phyloP scores from a whole-genome alignment of 148 eudicot species.

The Rhododendron kiyosumense region DNA sequence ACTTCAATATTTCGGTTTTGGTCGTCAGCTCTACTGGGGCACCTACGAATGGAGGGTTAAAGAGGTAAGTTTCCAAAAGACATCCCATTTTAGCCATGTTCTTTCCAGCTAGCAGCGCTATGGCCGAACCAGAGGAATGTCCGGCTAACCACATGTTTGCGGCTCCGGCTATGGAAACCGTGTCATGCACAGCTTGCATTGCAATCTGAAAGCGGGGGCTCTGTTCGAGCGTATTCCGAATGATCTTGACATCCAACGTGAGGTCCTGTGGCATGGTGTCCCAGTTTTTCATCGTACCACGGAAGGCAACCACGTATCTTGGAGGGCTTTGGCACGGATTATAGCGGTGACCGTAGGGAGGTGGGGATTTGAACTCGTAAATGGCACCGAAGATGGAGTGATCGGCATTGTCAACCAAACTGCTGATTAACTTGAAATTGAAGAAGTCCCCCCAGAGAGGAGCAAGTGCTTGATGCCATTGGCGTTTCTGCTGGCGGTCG shows the following conservation, averaged over 20 bases:
- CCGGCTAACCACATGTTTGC: conserved; percentile 58
- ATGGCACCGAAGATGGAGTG: too few species aligned
- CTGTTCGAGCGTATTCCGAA: too few species aligned
- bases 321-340: too few species aligned
- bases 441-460: conserved; percentile 73
- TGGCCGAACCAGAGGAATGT: conserved; percentile 67
- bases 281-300: too few species aligned
- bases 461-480: conserved; percentile 46
- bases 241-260: too few species aligned
- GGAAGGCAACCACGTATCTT: too few species aligned
- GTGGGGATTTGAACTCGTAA: too few species aligned
- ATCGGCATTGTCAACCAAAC: conserved; percentile 6
- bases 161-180: conserved; percentile 19
- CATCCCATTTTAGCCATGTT: conserved; percentile 37
- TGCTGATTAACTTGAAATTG: conserved; percentile 33
- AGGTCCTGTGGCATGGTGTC: too few species aligned
- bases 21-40: conserved; percentile 40
- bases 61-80: conserved; percentile 54
- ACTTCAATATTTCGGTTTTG: conserved; percentile 30
- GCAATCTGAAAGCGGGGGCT: too few species aligned
- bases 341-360: too few species aligned
- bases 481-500: conserved; percentile 49
- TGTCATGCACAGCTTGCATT: too few species aligned
- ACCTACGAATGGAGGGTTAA: conserved; percentile 68
- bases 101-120: conserved; percentile 58